Conservation (phyloP, 2,329 filamentous ascomycete genomes). For the Aspergillus amoenus region DNA sequence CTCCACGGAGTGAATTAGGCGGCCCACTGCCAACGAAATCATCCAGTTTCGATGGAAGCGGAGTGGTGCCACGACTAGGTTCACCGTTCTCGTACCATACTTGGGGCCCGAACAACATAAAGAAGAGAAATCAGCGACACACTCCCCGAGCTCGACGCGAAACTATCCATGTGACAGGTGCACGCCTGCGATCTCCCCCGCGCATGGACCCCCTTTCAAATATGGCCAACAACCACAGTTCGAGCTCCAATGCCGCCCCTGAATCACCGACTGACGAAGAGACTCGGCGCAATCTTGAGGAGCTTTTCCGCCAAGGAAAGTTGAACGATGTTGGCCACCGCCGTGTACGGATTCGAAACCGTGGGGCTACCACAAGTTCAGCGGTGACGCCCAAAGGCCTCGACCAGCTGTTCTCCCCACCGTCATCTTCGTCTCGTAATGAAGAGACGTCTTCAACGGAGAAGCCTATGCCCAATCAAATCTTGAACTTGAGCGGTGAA, state of each 20-base stretch:
- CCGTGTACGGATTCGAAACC: slow-evolving; percentile 59
- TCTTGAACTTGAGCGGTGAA: slow-evolving; percentile 38
- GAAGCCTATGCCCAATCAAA: slow-evolving; percentile 25
- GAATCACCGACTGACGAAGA: slow-evolving; percentile 56
- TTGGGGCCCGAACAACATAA: slow-evolving; percentile 47
- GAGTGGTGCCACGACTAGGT: slow-evolving; percentile 44
- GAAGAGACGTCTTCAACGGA: slow-evolving; percentile 22
- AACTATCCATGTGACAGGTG: slow-evolving; percentile 46
- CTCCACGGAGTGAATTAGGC: slow-evolving; percentile 1
- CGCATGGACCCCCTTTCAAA: slow-evolving; percentile 56
- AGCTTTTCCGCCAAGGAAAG: slow-evolving; percentile 41
- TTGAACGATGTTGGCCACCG: slow-evolving; percentile 52
- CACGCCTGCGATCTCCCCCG: slow-evolving; percentile 52
- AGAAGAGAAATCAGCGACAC: slow-evolving; percentile 29
- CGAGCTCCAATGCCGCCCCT: slow-evolving; percentile 39
- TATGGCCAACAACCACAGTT: slow-evolving; percentile 43
- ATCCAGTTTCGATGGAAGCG: slow-evolving; percentile 19
- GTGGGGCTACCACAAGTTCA: slow-evolving; percentile 62
- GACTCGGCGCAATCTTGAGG: slow-evolving; percentile 55
- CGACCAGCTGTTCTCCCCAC: slow-evolving; percentile 55
- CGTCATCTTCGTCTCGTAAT: slow-evolving; percentile 34
- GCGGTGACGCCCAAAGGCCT: slow-evolving; percentile 51
- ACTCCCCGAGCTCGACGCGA: slow-evolving; percentile 38
- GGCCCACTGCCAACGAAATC: slow-evolving; percentile 15
- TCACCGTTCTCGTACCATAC: slow-evolving; percentile 52